Evolutionary conservation across 106 monocot species (phyloP).

Genomic region (Allium fistulosum): DNA sequence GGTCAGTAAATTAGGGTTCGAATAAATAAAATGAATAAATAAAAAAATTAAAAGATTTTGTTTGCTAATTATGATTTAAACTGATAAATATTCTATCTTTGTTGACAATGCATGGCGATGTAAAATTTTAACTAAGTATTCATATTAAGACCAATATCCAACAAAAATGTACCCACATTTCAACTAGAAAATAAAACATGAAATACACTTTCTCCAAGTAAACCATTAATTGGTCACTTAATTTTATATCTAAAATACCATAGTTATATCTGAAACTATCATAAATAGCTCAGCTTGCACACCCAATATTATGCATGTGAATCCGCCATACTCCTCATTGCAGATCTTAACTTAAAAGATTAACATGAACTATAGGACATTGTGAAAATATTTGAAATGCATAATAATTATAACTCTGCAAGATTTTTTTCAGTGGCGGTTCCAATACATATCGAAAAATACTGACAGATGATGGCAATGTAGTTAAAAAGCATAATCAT

Average conservation of each 20-base stretch:
- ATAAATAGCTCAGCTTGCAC: slow-evolving; percentile 61
- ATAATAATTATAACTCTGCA: slow-evolving; percentile 42
- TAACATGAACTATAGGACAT: background rate
- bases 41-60: too few relatives aligned
- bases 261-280: slow-evolving; percentile 56
- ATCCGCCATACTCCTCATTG: slow-evolving; percentile 51
- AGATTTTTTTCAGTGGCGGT: slow-evolving; percentile 53
- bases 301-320: slow-evolving; percentile 53
- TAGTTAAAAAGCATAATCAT: slow-evolving; percentile 52
- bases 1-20: too few relatives aligned
- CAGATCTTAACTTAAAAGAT: slow-evolving; percentile 39
- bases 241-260: slow-evolving; percentile 20
- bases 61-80: too few relatives aligned
- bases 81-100: too few relatives aligned
- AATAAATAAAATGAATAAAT: too few relatives aligned
- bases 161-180: too few relatives aligned
- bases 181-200: too few relatives aligned
- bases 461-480: slow-evolving; percentile 61
- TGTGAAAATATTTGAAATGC: background rate
- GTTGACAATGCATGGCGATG: too few relatives aligned
- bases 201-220: too few relatives aligned
- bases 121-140: too few relatives aligned
- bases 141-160: too few relatives aligned
- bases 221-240: too few relatives aligned
- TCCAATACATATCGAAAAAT: slow-evolving; percentile 51